Evolutionary conservation across 2,329 filamentous ascomycete genomes (phyloP), one percentile per base, ranked within the genome.

Genomic region (Plenodomus biglobosus): DNA sequence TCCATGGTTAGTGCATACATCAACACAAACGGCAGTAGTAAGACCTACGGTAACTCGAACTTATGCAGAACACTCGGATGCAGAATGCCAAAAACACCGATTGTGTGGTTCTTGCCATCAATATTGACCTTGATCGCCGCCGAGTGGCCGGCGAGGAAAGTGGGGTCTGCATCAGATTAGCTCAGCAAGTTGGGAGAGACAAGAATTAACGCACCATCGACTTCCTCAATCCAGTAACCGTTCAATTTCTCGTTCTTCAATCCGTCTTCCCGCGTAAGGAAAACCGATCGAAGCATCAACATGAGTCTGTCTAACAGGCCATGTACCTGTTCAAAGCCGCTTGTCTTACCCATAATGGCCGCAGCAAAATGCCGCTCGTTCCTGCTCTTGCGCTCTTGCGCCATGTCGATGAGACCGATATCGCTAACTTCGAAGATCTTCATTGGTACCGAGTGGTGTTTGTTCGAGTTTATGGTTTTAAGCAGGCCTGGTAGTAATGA

Each of bases 321-420:
- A 75, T 99, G 95, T 2, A 99, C 90, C 56, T 95, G 79, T 75
- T 99, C 94, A 73, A 99, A 99, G 36, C 95, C 94, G 61, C 87
- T 91, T 3, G 85, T 90, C 80, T 94, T 96, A 67, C 92, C 92
- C 74, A 92, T 96, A 82, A 88, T 96, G 1, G 91, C 92, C 8
- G 92, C 94, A n/a, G 90, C 90, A 71, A 96, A 97, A 76, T 95
- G 92, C 46, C 92, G 81, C 79, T 96, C 90, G 72, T 99, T 99
- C 59, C 90, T 84, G 61, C 62, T 88, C 77, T 91, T 90, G 57
- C 94, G 85, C 80, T 99, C 94, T 39, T 85, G 74, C 13, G 78
- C 79, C 53, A 86, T 75, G 64, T 96, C 92, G 76, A 97, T 96
- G 80, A 95, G 90, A 22, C 88, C 91, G 17, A 96, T 88, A 65